Conservation (phyloP, 768 basidiomycete species). For the Pisolithus microcarpus region DNA sequence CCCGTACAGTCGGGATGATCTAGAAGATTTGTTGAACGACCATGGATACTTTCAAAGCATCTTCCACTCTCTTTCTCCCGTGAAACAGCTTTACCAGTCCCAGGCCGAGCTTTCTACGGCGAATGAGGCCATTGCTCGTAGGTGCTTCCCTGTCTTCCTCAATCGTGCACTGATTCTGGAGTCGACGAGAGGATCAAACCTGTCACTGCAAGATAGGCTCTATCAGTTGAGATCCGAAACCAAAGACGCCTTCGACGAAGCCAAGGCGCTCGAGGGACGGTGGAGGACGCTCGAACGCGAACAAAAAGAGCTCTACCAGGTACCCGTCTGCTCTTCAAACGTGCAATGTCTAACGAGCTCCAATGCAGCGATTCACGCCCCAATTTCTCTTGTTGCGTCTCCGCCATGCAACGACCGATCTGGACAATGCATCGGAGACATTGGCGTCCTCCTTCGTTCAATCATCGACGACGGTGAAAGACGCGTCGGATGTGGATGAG, state of each 20-base stretch:
- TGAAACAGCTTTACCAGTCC: slow-evolving; percentile 66
- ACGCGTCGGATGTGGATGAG: slow-evolving; percentile 59
- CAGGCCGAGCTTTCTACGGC: slow-evolving; percentile 76
- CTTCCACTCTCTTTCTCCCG: slow-evolving; percentile 70
- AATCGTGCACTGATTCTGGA: slow-evolving; percentile 6
- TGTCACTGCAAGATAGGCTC: slow-evolving; percentile 67
- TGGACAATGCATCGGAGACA: slow-evolving; percentile 84
- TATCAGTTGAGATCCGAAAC: slow-evolving; percentile 76
- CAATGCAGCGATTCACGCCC: slow-evolving; percentile 67
- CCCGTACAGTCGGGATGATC: slow-evolving; percentile 65
- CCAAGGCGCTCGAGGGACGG: slow-evolving; percentile 68
- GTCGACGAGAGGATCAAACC: slow-evolving; percentile 61
- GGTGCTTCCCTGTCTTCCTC: slow-evolving; percentile 24
- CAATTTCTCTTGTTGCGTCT: slow-evolving; percentile 86
- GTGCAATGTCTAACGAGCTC: slow-evolving; percentile 6
- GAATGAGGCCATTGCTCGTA: slow-evolving; percentile 83
- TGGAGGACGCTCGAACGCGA: slow-evolving; percentile 88
- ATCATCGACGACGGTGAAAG: slow-evolving; percentile 34
- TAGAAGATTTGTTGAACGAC: slow-evolving; percentile 84
- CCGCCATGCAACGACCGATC: slow-evolving; percentile 79
- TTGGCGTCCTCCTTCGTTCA: slow-evolving; percentile 80
- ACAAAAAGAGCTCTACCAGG: slow-evolving; percentile 86
- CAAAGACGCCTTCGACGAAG: slow-evolving; percentile 81
- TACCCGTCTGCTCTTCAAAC: slow-evolving; percentile 19
- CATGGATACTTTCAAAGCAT: slow-evolving; percentile 81